Conservation (phyloP, 768 basidiomycete species). For the Tricholoma bakamatsutake region DNA sequence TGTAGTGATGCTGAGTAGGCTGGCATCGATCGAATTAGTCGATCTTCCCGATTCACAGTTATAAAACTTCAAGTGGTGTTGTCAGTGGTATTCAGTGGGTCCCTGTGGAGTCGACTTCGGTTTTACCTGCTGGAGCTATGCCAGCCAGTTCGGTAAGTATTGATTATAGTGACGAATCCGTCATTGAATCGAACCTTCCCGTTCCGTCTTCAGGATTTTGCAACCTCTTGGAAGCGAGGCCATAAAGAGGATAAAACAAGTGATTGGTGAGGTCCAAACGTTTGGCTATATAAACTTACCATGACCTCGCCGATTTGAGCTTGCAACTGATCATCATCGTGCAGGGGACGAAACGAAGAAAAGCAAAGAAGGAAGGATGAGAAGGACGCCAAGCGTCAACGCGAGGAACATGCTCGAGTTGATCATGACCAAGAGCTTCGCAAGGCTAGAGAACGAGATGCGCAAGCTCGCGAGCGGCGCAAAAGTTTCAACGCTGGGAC, state of each 20-base stretch:
- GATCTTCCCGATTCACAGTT: constrained; percentile 40
- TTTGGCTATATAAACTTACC: neutral
- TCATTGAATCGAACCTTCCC: constrained; percentile 6
- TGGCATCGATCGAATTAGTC: constrained; percentile 4
- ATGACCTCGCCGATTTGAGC: constrained; percentile 1
- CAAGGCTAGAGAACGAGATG: constrained; percentile 52
- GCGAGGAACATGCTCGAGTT: constrained; percentile 35
- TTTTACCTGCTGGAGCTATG: constrained; percentile 53
- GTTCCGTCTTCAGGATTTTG: constrained; percentile 42
- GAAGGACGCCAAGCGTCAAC: constrained; percentile 40
- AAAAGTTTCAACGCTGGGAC: constrained; percentile 46
- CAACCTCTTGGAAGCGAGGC: constrained; percentile 48
- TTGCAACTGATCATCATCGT: constrained; percentile 3
- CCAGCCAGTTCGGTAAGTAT: constrained; percentile 50
- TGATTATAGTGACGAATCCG: constrained; percentile 3
- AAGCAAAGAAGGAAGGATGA: constrained; percentile 41
- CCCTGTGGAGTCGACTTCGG: constrained; percentile 62
- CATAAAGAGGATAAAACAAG: constrained; percentile 33
- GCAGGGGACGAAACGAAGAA: constrained; percentile 44
- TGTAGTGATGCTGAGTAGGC: constrained; percentile 11
- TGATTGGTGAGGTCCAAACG: constrained; percentile 34
- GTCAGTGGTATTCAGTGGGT: constrained; percentile 65
- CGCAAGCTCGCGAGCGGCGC: constrained; percentile 43
- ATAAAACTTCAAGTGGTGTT: constrained; percentile 63
- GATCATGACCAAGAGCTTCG: constrained; percentile 51